Percentiles rank a stretch among this genome's conserved stretches.
Conservation (phyloP, 2,329 filamentous ascomycete genomes). For the Penicillium sp. region DNA sequence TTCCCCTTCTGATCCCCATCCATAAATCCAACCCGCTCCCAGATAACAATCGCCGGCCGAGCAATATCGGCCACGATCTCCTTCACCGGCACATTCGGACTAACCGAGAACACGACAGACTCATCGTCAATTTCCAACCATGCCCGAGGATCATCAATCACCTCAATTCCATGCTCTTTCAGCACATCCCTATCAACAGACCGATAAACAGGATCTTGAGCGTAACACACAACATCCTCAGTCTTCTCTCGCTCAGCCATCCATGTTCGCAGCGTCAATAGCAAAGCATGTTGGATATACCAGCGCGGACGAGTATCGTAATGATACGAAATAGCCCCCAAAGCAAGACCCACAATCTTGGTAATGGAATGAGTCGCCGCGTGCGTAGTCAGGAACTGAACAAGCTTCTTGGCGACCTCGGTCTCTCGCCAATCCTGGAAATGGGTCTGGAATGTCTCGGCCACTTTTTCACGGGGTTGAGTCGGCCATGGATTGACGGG, state of each 20-base stretch:
- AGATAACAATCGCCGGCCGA: constrained; percentile 38
- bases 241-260: constrained; percentile 5
- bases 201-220: constrained; percentile 32
- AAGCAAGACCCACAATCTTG: constrained; percentile 36
- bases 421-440: constrained; percentile 30
- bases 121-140: constrained; percentile 46
- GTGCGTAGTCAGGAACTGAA: constrained; percentile 18
- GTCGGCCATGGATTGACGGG: constrained; percentile 9
- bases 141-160: constrained; percentile 39
- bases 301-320: constrained; percentile 17
- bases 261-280: constrained; percentile 22
- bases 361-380: constrained; percentile 19
- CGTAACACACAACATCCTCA: constrained; percentile 26
- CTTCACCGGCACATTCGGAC: constrained; percentile 41
- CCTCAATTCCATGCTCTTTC: constrained; percentile 20
- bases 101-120: constrained; percentile 42
- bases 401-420: constrained; percentile 25
- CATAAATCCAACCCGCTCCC: constrained; percentile 22
- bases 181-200: constrained; percentile 26
- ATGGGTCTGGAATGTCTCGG: constrained; percentile 18
- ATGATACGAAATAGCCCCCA: constrained; percentile 28
- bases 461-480: constrained; percentile 16
- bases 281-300: constrained; percentile 22
- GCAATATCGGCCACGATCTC: constrained; percentile 48
- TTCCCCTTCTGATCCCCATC: constrained; percentile 17